Evolutionary conservation across 2,329 filamentous ascomycete genomes (phyloP).

Genomic region (Epichloe coenophiala): DNA sequence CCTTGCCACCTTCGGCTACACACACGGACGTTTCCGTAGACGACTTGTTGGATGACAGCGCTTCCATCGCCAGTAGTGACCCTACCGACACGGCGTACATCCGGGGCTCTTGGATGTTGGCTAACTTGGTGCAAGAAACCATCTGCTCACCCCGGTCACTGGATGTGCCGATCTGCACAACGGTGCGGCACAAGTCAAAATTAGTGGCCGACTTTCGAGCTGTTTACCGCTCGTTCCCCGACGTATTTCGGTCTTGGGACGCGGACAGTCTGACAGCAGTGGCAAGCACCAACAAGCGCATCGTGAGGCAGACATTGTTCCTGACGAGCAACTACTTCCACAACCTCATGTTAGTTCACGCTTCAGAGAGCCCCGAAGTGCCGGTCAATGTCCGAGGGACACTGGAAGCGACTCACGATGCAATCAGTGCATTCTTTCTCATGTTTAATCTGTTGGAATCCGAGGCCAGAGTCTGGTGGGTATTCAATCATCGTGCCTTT

Average conservation of each 20-base stretch:
- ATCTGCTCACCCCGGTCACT: slow-evolving; percentile 64
- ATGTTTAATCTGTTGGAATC: slow-evolving; percentile 53
- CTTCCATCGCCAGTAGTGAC: slow-evolving; percentile 42
- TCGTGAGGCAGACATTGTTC: slow-evolving; percentile 63
- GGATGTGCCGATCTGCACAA: slow-evolving; percentile 57
- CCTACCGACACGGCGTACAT: slow-evolving; percentile 59
- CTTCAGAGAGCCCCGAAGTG: slow-evolving; percentile 51
- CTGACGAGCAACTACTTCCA: slow-evolving; percentile 74
- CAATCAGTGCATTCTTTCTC: slow-evolving; percentile 61
- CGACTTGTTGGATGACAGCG: slow-evolving; percentile 52
- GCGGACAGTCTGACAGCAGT: slow-evolving; percentile 43
- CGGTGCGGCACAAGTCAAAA: slow-evolving; percentile 53
- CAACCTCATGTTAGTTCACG: slow-evolving; percentile 67
- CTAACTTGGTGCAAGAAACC: slow-evolving; percentile 64
- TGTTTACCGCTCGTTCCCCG: slow-evolving; percentile 60
- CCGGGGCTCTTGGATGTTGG: slow-evolving; percentile 64
- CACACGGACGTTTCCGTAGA: slow-evolving; percentile 70
- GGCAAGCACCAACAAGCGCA: slow-evolving; percentile 46
- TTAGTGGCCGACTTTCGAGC: slow-evolving; percentile 56
- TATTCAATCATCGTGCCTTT: slow-evolving; percentile 74
- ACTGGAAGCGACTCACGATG: slow-evolving; percentile 63
- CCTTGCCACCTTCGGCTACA: slow-evolving; percentile 63
- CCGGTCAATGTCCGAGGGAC: slow-evolving; percentile 54
- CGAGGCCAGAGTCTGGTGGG: slow-evolving; percentile 73
- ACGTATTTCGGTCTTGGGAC: slow-evolving; percentile 56